A percentile compares a stretch with the other conserved stretches of the same genome.
Evolutionary conservation across 2,329 filamentous ascomycete genomes (phyloP).

Genomic region (Claviceps humidiphila): DNA sequence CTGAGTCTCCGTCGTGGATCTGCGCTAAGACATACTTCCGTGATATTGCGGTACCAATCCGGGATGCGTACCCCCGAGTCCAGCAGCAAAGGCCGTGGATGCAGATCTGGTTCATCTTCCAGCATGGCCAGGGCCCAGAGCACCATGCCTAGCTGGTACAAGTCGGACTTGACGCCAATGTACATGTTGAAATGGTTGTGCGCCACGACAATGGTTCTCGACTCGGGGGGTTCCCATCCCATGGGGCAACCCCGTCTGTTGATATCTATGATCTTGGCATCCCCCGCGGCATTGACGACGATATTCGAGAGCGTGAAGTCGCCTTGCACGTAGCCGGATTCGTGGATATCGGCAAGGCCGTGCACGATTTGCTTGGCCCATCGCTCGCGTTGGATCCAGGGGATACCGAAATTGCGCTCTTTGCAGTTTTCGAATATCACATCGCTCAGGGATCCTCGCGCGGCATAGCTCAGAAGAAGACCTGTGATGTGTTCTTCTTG

Average conservation of each 20-base stretch:
- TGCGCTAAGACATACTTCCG: slow-evolving; percentile 63
- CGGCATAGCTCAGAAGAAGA: slow-evolving; percentile 75
- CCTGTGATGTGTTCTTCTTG: slow-evolving; percentile 76
- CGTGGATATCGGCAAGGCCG: slow-evolving; percentile 84
- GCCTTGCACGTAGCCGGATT: slow-evolving; percentile 90
- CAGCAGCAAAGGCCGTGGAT: slow-evolving; percentile 55
- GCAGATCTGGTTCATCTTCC: slow-evolving; percentile 78
- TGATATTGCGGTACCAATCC: slow-evolving; percentile 62
- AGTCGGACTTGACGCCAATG: slow-evolving; percentile 93
- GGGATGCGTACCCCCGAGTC: slow-evolving; percentile 52
- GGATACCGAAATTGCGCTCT: slow-evolving; percentile 37
- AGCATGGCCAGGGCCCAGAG: slow-evolving; percentile 82
- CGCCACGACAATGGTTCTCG: slow-evolving; percentile 70
- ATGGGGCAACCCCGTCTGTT: slow-evolving; percentile 94
- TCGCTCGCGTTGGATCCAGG: slow-evolving; percentile 63
- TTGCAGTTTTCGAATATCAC: slow-evolving; percentile 69
- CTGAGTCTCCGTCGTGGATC: slow-evolving; percentile 60
- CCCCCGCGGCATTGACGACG: slow-evolving; percentile 69
- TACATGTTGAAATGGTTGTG: slow-evolving; percentile 91
- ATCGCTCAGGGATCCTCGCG: slow-evolving; percentile 78
- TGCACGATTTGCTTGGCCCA: slow-evolving; percentile 89
- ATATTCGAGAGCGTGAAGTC: slow-evolving; percentile 97
- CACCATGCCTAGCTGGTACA: slow-evolving; percentile 95
- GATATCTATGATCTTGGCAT: slow-evolving; percentile 97
- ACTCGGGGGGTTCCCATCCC: slow-evolving; percentile 94